A percentile compares a stretch with the other conserved stretches of the same genome.
Evolutionary conservation across 768 basidiomycete genomes (phyloP).

Genomic region (Suillus subalutaceus): DNA sequence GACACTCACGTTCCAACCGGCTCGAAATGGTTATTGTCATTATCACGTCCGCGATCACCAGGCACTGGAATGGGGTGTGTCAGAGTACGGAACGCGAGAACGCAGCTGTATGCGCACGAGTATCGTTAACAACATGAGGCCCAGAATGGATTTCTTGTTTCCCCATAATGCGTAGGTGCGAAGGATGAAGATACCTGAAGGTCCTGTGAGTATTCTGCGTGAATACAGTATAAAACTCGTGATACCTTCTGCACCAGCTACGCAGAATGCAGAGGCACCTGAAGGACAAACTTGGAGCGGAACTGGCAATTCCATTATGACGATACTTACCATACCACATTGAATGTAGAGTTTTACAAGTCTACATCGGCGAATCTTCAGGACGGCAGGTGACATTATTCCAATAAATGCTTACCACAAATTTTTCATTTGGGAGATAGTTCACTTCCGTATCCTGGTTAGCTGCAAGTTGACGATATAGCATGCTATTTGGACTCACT

Average conservation of each 20-base stretch:
- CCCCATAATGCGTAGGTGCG: conserved; percentile 7
- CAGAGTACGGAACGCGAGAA: not conserved
- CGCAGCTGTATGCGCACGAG: not conserved
- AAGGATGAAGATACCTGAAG: conserved; percentile 1
- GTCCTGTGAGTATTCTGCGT: not conserved
- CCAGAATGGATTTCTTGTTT: not conserved
- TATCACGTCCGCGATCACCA: not conserved
- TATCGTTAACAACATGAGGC: not conserved
- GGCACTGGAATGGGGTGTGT: not conserved
- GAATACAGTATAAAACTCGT: not conserved
- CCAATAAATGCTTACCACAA: not conserved
- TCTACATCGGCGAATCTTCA: not conserved
- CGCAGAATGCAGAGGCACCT: not conserved
- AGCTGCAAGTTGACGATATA: not conserved
- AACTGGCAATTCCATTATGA: not conserved
- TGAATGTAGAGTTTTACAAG: not conserved
- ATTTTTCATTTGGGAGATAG: not conserved
- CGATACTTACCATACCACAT: not conserved
- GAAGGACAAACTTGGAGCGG: not conserved
- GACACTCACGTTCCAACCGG: not conserved
- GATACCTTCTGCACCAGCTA: conserved; percentile 2
- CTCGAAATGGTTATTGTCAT: not conserved
- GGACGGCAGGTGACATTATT: not conserved
- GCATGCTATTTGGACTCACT: not conserved
- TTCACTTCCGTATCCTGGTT: conserved; percentile 1